Evolutionary conservation across 768 basidiomycete species (phyloP).

Genomic region (Mycena crocata): DNA sequence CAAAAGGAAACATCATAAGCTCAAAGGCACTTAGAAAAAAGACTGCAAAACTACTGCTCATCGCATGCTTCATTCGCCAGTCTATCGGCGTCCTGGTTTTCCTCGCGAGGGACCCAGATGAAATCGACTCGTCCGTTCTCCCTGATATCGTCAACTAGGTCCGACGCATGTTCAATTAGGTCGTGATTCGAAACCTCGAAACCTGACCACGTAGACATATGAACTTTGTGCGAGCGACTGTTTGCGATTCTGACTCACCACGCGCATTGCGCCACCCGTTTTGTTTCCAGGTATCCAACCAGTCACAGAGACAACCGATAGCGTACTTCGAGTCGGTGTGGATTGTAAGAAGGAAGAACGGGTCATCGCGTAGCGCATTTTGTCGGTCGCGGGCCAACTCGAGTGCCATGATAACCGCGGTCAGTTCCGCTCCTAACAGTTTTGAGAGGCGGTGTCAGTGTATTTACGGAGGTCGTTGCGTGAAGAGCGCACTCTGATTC

Average conservation of each 20-base stretch:
- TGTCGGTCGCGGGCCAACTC: slow-evolving; percentile 13
- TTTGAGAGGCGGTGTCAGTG: too few species aligned
- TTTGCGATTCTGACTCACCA: slow-evolving; percentile 12
- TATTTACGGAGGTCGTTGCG: neutral
- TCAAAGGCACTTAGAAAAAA: too few species aligned
- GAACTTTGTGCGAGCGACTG: too few species aligned
- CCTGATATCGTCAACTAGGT: slow-evolving; percentile 7
- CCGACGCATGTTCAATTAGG: slow-evolving; percentile 18
- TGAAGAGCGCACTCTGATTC: slow-evolving; percentile 8
- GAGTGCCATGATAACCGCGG: slow-evolving; percentile 20
- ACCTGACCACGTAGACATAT: neutral
- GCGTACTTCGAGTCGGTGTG: slow-evolving; percentile 26
- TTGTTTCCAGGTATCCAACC: slow-evolving; percentile 7
- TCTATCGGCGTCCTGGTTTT: slow-evolving; percentile 23
- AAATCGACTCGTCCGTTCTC: slow-evolving; percentile 12
- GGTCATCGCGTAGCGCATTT: neutral
- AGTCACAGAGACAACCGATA: slow-evolving; percentile 18
- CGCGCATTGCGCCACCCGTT: slow-evolving; percentile 22
- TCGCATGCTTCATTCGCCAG: slow-evolving; percentile 25
- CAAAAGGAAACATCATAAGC: too few species aligned
- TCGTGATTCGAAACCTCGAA: slow-evolving; percentile 22
- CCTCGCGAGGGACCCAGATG: slow-evolving; percentile 10
- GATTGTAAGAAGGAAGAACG: slow-evolving; percentile 17
- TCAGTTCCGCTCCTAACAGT: slow-evolving; percentile 18
- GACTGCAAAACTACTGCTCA: neutral